A percentile compares a stretch with the other conserved stretches of the same genome.
Conservation (phyloP, 257 asterid genomes). For the Ilex asprella region DNA sequence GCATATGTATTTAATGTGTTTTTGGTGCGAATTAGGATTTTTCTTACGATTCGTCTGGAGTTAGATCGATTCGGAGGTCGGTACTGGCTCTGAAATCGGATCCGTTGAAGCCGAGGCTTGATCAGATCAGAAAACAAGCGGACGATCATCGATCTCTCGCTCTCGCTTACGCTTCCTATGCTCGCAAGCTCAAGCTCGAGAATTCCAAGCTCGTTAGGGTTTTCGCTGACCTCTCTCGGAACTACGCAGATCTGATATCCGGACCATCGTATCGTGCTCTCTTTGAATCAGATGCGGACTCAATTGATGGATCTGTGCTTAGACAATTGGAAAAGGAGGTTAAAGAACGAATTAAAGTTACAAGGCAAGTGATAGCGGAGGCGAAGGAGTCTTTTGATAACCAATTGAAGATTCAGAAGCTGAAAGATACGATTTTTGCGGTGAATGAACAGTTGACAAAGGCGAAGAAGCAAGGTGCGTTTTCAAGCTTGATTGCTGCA, state of each 20-base stretch:
- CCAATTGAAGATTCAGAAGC: constrained; percentile 45
- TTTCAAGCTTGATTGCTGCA: constrained; percentile 50
- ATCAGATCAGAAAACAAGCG: constrained; percentile 41
- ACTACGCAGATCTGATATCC: constrained; percentile 29
- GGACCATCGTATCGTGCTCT: constrained; percentile 22
- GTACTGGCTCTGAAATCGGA: constrained; percentile 32
- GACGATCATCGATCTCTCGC: constrained; percentile 35
- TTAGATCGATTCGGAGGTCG: constrained; percentile 22
- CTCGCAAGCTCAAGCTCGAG: constrained; percentile 52
- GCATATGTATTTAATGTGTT: not conserved
- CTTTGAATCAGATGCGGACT: constrained; percentile 20
- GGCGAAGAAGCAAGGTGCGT: constrained; percentile 45
- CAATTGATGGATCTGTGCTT: constrained; percentile 29
- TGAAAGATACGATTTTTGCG: constrained; percentile 41
- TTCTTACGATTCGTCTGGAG: constrained; percentile 5
- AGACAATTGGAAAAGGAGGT: constrained; percentile 43
- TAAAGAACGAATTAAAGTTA: constrained; percentile 41
- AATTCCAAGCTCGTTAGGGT: constrained; percentile 38
- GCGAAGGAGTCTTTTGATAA: constrained; percentile 48
- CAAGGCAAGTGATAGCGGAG: constrained; percentile 34
- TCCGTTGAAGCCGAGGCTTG: constrained; percentile 42
- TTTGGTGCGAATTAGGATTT: constrained; percentile 16
- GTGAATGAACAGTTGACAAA: constrained; percentile 41
- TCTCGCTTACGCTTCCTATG: constrained; percentile 34
- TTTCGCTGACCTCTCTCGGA: constrained; percentile 35